phyloP scores from a whole-genome alignment of 2,329 filamentous ascomycete genomes.

The Rhynchosporium graminicola region DNA sequence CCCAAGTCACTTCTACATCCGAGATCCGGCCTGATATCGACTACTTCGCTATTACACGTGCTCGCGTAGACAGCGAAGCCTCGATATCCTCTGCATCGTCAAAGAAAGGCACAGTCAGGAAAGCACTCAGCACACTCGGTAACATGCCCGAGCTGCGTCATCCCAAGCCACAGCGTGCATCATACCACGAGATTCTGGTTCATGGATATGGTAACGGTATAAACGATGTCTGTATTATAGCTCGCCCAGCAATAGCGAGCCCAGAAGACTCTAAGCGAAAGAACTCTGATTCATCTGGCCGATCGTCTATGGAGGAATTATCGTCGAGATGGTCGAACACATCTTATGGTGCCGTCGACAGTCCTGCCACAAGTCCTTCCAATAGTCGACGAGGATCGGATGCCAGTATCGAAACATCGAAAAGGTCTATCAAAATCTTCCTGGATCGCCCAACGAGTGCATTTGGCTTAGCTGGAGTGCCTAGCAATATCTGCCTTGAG shows the following conservation, averaged over 20 bases:
- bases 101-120: slow-evolving; percentile 33
- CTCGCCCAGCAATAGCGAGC: slow-evolving; percentile 6
- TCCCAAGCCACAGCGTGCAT: slow-evolving; percentile 33
- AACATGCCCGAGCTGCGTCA: slow-evolving; percentile 35
- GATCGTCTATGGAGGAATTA: slow-evolving; percentile 22
- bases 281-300: slow-evolving; percentile 22
- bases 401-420: slow-evolving; percentile 19
- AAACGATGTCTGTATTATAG: slow-evolving; percentile 38
- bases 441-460: slow-evolving; percentile 26
- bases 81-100: slow-evolving; percentile 29
- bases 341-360: slow-evolving; percentile 22
- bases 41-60: slow-evolving; percentile 47
- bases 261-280: slow-evolving; percentile 18
- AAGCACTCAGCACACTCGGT: slow-evolving; percentile 36
- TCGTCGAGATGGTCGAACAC: slow-evolving; percentile 34
- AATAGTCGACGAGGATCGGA: slow-evolving; percentile 24
- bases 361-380: slow-evolving; percentile 23
- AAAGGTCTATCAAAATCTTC: slow-evolving; percentile 26
- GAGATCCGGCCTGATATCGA: slow-evolving; percentile 57
- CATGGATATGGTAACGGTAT: slow-evolving; percentile 57
- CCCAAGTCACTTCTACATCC: neutral
- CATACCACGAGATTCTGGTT: slow-evolving; percentile 54
- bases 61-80: slow-evolving; percentile 20
- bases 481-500: slow-evolving; percentile 29
- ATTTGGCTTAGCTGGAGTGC: slow-evolving; percentile 16